Evolutionary conservation across 495 filamentous ascomycete genomes (phyloP).

Genomic region (Penicillium odoratum): DNA sequence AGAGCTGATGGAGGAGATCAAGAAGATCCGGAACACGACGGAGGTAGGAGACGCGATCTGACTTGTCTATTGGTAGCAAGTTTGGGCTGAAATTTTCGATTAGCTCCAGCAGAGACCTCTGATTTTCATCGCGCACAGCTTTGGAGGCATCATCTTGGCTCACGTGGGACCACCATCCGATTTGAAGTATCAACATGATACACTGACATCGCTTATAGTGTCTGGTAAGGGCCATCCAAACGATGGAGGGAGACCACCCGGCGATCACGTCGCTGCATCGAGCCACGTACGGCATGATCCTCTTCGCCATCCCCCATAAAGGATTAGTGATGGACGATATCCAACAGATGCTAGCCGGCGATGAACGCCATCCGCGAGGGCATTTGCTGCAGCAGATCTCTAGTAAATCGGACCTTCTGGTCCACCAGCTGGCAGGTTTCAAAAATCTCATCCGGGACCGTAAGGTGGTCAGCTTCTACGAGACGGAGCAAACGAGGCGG

Average conservation of each 20-base stretch:
- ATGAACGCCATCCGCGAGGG: conserved; percentile 28
- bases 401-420: conserved; percentile 21
- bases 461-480: conserved; percentile 34
- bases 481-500: conserved; percentile 30
- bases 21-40: conserved; percentile 18
- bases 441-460: conserved; percentile 31
- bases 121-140: conserved; percentile 34
- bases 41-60: conserved; percentile 9
- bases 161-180: conserved; percentile 19
- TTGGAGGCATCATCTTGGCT: conserved; percentile 33
- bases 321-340: conserved; percentile 34
- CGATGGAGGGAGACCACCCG: conserved; percentile 24
- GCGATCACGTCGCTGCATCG: conserved; percentile 24
- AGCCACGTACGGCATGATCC: conserved; percentile 36
- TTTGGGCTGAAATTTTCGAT: conserved; percentile 7
- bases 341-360: conserved; percentile 25
- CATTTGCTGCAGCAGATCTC: conserved; percentile 20
- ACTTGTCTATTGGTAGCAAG: neutral
- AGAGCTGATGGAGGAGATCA: conserved; percentile 25
- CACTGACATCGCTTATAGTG: conserved; percentile 22
- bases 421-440: conserved; percentile 20
- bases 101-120: conserved; percentile 22
- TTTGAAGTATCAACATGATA: neutral
- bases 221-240: conserved; percentile 29
- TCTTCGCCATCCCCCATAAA: conserved; percentile 35